Base-by-base conservation (phyloP, 106 monocot species). In the Agapanthus africanus region DNA sequence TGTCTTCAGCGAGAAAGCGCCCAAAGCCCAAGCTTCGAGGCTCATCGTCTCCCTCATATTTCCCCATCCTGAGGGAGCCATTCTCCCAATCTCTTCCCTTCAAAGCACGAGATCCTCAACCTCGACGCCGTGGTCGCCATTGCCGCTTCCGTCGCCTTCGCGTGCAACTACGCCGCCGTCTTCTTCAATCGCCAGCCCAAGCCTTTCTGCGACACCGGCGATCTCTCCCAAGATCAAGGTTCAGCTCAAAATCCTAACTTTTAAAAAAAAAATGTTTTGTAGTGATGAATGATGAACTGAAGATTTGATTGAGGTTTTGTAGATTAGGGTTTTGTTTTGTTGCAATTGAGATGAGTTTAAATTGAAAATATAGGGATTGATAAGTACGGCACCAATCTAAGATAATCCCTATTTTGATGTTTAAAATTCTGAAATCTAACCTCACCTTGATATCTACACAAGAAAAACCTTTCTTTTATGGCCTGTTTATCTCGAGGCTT, bases 141-240 rank as follows among this genome's bases (percentile, higher is more conserved):
- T 65, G 95, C 95, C 63, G 75, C 80, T 19, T 80, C 78, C 65
- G 91, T 88, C 32, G 85, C 88, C 37, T 71, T 63, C 37, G 77
- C 76, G 35, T 86, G 77, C 79, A 80, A 83, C 78, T 72, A 40
- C 72, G 23, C 57, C 28, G 74, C 40, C 54, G 23, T 23, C 59
- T 50, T 81, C 75, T 19, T 88, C 37, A 77, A 61, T 60, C 82
- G 86, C 64, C 75, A 51, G 4, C 73, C 83, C 26, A 73, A 54
- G 26, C 80, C 95, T n/a, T 95, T 91, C 80, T 95, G 95, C 74
- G 88, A 95, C 70, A 77, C 71, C 71, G 68, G 47, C 3, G 41
- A 39, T 0, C 54, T 22, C 11, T 39, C 61, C n/a, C 50, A 36
- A 25, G 72, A 71, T 52, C 30, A 38, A 21, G 18, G n/a, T 2